Evolutionary conservation across 768 basidiomycete genomes (phyloP), one percentile per base, ranked within the genome.

Genomic region (Hypholoma fasciculare): DNA sequence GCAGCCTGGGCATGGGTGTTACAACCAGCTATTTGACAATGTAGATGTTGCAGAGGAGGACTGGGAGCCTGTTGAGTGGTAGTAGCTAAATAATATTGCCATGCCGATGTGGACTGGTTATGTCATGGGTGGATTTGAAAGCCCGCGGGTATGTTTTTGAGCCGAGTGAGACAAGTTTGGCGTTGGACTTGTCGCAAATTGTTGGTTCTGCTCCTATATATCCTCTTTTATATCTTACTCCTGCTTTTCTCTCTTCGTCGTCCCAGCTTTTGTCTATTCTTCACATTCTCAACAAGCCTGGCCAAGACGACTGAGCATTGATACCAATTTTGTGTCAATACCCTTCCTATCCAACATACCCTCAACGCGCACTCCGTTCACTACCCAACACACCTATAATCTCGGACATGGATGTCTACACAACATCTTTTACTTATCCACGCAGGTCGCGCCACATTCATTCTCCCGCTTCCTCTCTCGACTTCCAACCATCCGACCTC

Each of bases 351-450:
- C 70, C 74, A 71, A 66, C 68, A 72, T 73, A 73, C 69, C 71
- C 69, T 63, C 64, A 64, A 49, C 53, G 56, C 60, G 52, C 54
- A 27, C 30, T 34, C 49, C 27, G n/a, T 57, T 54, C 61, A 52
- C 52, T 56, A 57, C 58, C 54, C 40, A 57, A 56, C 51, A 54
- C 59, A 62, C 57, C 54, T 57, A 60, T 62, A 61, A 61, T 59
- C 58, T 55, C 68, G 58, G 63, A 66, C 70, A 96, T 97, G 95
- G 95, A 97, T 72, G 86, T 96, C 71, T 96, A 96, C 84, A 92
- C 94, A 55, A 92, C 92, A 65, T 92, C 94, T 69, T 96, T 97
- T 82, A 89, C 89, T 65, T 90, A 91, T 77, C 93, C 94, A 69
- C 89, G 91, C 78, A 82, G 89, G 72, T 82, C 88, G 70, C 87